These are phyloP conservation scores for Lentinula novae-zelandiae DNA, from an alignment of 1,284 basidiomycete genomes.

Conservation along the genomic window DNA sequence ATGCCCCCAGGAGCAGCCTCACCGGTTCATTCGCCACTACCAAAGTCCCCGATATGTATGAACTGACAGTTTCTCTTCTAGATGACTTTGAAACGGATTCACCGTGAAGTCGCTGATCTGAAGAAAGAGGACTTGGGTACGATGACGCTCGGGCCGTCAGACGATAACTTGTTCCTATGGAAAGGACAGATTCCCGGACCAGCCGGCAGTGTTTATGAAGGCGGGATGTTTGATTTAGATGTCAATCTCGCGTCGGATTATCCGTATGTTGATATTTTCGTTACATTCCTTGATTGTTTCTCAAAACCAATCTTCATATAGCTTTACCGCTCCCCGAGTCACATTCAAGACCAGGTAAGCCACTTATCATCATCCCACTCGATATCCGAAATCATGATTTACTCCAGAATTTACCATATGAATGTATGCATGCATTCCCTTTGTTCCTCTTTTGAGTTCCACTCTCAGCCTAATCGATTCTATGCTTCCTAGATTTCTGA, in stretches of 20 bases:
- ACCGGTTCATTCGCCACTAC: neutral
- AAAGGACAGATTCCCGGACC: conserved; percentile 76
- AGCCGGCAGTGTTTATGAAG: conserved; percentile 84
- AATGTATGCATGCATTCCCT: conserved; percentile 40
- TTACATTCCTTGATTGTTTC: neutral
- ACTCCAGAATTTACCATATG: conserved; percentile 83
- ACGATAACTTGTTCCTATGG: conserved; percentile 62
- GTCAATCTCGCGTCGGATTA: conserved; percentile 75
- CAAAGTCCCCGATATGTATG: neutral
- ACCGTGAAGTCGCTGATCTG: conserved; percentile 82
- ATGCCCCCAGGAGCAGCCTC: conserved; percentile 10
- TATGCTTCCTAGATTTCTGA: conserved; percentile 55
- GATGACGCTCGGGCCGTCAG: conserved; percentile 68
- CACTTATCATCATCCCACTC: neutral
- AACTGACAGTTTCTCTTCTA: conserved; percentile 22
- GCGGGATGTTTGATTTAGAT: conserved; percentile 77
- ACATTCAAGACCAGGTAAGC: conserved; percentile 70
- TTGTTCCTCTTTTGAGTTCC: conserved; percentile 4
- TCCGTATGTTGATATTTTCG: conserved; percentile 54
- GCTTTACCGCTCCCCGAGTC: conserved; percentile 82
- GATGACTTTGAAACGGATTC: conserved; percentile 86
- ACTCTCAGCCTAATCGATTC: neutral
- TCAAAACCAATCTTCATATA: conserved; percentile 25
- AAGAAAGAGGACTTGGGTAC: conserved; percentile 80
- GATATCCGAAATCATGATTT: neutral